These are phyloP conservation scores for Botryotinia globosa DNA, from an alignment of 2,329 filamentous ascomycete species.

Conservation along the genomic window DNA sequence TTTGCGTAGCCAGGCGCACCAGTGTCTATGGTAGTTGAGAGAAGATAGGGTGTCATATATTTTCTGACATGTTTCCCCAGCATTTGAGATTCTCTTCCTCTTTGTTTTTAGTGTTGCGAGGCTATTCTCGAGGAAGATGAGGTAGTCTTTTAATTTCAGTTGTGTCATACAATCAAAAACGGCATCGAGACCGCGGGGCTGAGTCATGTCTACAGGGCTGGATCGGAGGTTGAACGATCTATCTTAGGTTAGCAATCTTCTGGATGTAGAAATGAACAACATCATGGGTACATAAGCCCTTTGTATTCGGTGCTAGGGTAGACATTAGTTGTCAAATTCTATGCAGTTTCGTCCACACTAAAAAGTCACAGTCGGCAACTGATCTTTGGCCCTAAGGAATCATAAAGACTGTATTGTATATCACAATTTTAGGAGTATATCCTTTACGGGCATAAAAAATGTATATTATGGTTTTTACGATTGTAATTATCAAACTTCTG, in stretches of 20 bases:
- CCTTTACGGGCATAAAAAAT: too few species aligned
- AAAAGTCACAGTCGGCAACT: background rate
- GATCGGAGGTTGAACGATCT: background rate
- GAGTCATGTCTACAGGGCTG: background rate
- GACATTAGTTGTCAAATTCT: background rate
- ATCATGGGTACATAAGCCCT: background rate
- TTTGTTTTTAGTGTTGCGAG: background rate
- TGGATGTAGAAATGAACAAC: background rate
- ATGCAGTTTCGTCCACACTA: background rate
- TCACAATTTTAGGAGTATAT: too few species aligned
- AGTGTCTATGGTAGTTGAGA: conserved; percentile 95
- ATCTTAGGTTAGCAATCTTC: background rate
- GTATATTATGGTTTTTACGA: too few species aligned
- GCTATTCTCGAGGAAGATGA: background rate
- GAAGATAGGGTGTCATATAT: conserved; percentile 48
- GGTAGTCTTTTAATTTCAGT: background rate
- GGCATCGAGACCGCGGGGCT: background rate
- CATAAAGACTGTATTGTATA: background rate
- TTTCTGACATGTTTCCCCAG: background rate
- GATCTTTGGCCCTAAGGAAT: background rate
- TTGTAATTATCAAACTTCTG: too few species aligned
- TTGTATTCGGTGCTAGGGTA: background rate
- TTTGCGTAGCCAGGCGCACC: conserved; percentile 65
- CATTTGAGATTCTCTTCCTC: background rate
- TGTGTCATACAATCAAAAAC: background rate